A percentile compares a stretch with the other conserved stretches of the same genome.
Conservation (phyloP, 352 stramenopile species). For the Phytophthora capsici region DNA sequence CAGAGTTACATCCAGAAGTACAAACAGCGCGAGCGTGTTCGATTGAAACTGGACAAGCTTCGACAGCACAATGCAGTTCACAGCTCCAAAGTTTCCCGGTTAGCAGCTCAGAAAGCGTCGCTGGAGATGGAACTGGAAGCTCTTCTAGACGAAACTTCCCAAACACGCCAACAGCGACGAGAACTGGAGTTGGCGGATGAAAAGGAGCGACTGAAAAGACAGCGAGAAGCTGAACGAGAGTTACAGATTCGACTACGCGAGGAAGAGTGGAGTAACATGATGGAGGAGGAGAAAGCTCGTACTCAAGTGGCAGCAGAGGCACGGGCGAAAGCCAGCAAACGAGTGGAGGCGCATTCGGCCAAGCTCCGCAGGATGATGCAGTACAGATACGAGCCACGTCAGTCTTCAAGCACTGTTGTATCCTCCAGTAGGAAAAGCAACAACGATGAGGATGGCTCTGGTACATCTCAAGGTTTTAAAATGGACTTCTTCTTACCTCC, state of each 20-base stretch:
- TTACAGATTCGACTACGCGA: conserved; percentile 49
- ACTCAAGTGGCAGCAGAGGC: conserved; percentile 53
- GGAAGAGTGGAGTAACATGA: conserved; percentile 58
- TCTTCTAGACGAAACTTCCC: conserved; percentile 30
- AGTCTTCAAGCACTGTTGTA: conserved; percentile 8
- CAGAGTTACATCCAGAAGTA: conserved; percentile 33
- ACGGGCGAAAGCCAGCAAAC: conserved; percentile 51
- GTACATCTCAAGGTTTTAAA: conserved; percentile 12
- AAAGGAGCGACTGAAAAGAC: conserved; percentile 47
- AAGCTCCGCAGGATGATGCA: conserved; percentile 46
- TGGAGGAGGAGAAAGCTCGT: conserved; percentile 56
- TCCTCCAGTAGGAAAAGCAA: conserved; percentile 18
- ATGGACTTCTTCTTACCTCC: conserved; percentile 33
- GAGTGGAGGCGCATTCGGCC: conserved; percentile 38
- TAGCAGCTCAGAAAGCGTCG: conserved; percentile 37
- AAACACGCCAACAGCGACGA: conserved; percentile 38
- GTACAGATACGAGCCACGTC: conserved; percentile 22
- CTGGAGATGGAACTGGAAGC: conserved; percentile 44
- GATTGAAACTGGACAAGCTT: conserved; percentile 29
- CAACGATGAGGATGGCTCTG: conserved; percentile 28
- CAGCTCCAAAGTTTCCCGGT: conserved; percentile 28
- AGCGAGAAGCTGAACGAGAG: conserved; percentile 56
- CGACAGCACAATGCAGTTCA: conserved; percentile 22
- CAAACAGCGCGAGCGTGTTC: conserved; percentile 36
- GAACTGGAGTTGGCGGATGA: conserved; percentile 54